phyloP scores from a whole-genome alignment of 2,329 filamentous ascomycete species.

The Penicillium sp. region DNA sequence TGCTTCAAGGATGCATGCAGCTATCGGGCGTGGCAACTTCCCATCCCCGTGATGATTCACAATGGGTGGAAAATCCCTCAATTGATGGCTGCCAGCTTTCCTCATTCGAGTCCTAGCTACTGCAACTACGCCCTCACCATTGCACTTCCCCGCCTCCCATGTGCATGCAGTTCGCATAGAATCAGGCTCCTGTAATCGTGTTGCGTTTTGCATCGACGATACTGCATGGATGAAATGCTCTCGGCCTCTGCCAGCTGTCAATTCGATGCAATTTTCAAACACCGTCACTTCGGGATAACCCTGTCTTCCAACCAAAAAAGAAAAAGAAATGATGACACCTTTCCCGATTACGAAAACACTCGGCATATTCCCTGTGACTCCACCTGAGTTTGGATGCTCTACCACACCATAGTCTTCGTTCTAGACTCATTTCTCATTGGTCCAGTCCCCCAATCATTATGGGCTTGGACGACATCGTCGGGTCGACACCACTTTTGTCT shows the following conservation, averaged over 20 bases:
- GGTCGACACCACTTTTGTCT: constrained; percentile 19
- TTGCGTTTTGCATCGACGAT: constrained; percentile 40
- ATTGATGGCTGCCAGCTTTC: constrained; percentile 31
- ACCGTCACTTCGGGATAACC: constrained; percentile 33
- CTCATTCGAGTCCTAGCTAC: constrained; percentile 36
- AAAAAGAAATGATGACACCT: constrained; percentile 24
- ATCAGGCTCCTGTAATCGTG: constrained; percentile 33
- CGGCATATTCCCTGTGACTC: constrained; percentile 28
- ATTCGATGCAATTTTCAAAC: constrained; percentile 39
- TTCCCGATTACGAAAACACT: constrained; percentile 32
- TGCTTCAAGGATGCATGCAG: constrained; percentile 47
- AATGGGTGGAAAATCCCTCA: constrained; percentile 47
- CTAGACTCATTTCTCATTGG: constrained; percentile 29
- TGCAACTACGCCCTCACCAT: constrained; percentile 38
- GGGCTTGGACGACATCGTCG: constrained; percentile 25
- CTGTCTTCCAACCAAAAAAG: constrained; percentile 29
- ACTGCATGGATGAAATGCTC: constrained; percentile 40
- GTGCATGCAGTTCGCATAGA: constrained; percentile 40
- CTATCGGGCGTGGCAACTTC: constrained; percentile 46
- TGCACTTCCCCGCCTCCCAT: constrained; percentile 40
- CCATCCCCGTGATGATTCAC: constrained; percentile 38
- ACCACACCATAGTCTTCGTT: constrained; percentile 16
- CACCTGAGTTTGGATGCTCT: constrained; percentile 23
- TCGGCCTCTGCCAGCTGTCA: constrained; percentile 46
- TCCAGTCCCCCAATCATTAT: constrained; percentile 23